Evolutionary conservation across 768 basidiomycete species (phyloP).

Genomic region (Rhizopogon vulgaris): DNA sequence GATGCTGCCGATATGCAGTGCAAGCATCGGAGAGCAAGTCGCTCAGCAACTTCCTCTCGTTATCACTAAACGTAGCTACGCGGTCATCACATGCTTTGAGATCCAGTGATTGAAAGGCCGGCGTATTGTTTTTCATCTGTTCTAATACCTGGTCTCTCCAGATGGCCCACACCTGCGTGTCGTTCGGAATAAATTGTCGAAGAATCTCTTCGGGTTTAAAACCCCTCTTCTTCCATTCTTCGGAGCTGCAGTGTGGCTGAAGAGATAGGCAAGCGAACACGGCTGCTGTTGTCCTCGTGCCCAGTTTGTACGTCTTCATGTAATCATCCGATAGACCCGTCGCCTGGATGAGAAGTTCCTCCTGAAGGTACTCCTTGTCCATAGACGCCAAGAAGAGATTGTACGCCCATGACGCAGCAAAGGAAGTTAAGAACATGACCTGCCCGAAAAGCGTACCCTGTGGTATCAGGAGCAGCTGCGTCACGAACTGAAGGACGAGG

Average conservation of each 20-base stretch:
- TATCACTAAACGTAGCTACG: neutral
- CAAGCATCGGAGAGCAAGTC: neutral
- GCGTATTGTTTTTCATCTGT: neutral
- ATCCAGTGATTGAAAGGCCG: neutral
- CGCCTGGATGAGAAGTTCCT: conserved; percentile 6
- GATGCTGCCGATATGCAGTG: neutral
- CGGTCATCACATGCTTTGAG: neutral
- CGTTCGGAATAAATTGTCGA: conserved; percentile 4
- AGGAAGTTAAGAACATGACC: conserved; percentile 16
- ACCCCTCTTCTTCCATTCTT: neutral
- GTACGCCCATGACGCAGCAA: conserved; percentile 18
- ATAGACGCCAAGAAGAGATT: conserved; percentile 19
- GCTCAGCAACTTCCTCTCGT: neutral
- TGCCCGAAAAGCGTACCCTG: conserved; percentile 18
- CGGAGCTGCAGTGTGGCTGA: neutral
- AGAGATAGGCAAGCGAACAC: conserved; percentile 4
- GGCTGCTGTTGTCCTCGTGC: conserved; percentile 4
- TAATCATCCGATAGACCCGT: conserved; percentile 7
- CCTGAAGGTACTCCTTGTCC: conserved; percentile 15
- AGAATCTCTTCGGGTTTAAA: neutral
- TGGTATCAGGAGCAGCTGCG: conserved; percentile 18
- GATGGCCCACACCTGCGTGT: conserved; percentile 3
- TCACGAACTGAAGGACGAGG: conserved; percentile 14
- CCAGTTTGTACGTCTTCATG: conserved; percentile 4
- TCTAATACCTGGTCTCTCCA: conserved; percentile 1